These are phyloP conservation scores for Aspergillus spinulosporus DNA, from an alignment of 2,329 filamentous ascomycete species.

Conservation along the genomic window DNA sequence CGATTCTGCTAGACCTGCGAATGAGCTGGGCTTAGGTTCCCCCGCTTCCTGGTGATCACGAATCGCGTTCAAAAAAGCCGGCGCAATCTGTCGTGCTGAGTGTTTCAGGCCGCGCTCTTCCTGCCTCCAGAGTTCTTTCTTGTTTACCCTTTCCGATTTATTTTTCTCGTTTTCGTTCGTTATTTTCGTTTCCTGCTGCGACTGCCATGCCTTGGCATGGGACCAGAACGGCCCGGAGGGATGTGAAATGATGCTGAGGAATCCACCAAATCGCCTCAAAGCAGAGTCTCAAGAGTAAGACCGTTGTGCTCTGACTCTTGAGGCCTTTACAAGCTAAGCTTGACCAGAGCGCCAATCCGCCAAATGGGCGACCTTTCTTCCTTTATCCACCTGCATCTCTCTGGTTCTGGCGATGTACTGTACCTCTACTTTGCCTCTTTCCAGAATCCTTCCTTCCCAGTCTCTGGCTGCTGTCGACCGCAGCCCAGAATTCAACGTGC, in stretches of 20 bases:
- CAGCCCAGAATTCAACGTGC: slow-evolving; percentile 19
- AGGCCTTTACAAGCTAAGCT: slow-evolving; percentile 27
- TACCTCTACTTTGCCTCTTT: slow-evolving; percentile 20
- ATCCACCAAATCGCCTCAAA: slow-evolving; percentile 14
- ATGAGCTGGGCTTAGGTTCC: slow-evolving; percentile 23
- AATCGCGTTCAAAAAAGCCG: slow-evolving; percentile 21
- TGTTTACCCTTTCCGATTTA: slow-evolving; percentile 10
- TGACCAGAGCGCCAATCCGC: slow-evolving; percentile 27
- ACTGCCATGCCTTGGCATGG: slow-evolving; percentile 24
- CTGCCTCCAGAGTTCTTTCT: slow-evolving; percentile 9
- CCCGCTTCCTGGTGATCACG: slow-evolving; percentile 22
- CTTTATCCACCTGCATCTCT: slow-evolving; percentile 24
- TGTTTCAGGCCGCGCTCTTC: slow-evolving; percentile 21
- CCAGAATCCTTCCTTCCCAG: slow-evolving; percentile 23
- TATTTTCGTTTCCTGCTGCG: slow-evolving; percentile 15
- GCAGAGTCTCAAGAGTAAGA: slow-evolving; percentile 13
- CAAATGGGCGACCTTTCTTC: slow-evolving; percentile 25
- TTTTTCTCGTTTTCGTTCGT: slow-evolving; percentile 9
- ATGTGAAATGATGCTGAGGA: slow-evolving; percentile 19
- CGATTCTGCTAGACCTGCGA: slow-evolving; percentile 22
- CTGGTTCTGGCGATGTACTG: slow-evolving; percentile 20
- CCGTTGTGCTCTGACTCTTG: slow-evolving; percentile 15
- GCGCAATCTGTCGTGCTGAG: slow-evolving; percentile 20
- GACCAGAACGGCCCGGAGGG: slow-evolving; percentile 22
- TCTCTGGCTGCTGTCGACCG: slow-evolving; percentile 11